Percentiles rank a stretch among this genome's conserved stretches.
phyloP scores from a whole-genome alignment of 306 rosid species.

The Styphnolobium japonicum region DNA sequence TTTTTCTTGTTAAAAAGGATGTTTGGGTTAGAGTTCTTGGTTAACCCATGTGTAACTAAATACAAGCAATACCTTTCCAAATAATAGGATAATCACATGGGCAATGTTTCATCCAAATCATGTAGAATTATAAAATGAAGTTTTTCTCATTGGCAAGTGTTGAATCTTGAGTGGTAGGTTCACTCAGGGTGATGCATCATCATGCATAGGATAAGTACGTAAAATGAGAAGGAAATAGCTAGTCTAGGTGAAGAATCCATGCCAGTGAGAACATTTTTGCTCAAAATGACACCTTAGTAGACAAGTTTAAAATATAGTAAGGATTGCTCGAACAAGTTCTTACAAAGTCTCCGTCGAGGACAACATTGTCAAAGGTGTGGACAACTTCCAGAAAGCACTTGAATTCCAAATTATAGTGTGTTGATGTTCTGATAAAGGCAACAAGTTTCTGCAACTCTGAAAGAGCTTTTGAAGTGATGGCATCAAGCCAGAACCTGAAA shows the following conservation, averaged over 20 bases:
- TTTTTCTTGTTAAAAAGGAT: background rate
- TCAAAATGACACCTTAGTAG: conserved; percentile 23
- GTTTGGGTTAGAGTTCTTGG: background rate
- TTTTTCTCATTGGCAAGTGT: background rate
- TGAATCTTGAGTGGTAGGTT: background rate
- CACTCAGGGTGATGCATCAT: conserved; percentile 8
- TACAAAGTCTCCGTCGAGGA: background rate
- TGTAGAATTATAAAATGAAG: background rate
- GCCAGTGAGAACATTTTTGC: background rate
- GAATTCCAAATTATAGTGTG: background rate
- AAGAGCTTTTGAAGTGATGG: conserved; percentile 45
- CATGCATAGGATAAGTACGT: conserved; percentile 1
- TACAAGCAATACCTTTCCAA: background rate
- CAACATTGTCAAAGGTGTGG: conserved; percentile 20
- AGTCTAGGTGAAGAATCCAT: conserved; percentile 3
- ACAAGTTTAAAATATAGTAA: conserved; percentile 43
- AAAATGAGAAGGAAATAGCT: background rate
- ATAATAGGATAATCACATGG: background rate
- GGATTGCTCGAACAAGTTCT: background rate
- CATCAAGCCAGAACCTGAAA: conserved; percentile 54
- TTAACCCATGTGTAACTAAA: background rate
- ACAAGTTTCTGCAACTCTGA: conserved; percentile 21
- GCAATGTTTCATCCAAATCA: background rate
- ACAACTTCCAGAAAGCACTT: conserved; percentile 13
- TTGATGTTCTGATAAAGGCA: conserved; percentile 17